These are phyloP conservation scores for Trifolium dubium DNA, from an alignment of 306 rosid genomes.

Conservation along the genomic window DNA sequence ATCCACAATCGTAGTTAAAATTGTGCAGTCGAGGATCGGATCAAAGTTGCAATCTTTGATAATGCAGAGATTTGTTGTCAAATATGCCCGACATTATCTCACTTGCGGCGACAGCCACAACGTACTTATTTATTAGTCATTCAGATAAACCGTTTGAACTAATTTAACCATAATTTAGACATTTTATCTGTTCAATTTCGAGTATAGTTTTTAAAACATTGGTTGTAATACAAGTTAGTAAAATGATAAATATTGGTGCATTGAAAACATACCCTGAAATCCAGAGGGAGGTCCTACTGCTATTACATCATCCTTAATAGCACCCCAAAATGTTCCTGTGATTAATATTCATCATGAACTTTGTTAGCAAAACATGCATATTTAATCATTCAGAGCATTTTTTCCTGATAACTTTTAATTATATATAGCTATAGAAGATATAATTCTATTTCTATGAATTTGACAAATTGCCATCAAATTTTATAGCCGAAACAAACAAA, in stretches of 20 bases:
- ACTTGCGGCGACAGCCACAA: neutral
- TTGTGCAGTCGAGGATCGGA: neutral
- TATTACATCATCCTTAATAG: conserved; percentile 57
- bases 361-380: conserved; percentile 19
- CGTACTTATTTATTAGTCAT: neutral
- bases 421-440: neutral
- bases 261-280: conserved; percentile 70
- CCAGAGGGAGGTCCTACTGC: conserved; percentile 88
- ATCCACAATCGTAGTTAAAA: neutral
- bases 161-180: neutral
- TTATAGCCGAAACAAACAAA: conserved; percentile 3
- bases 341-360: conserved; percentile 19
- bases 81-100: neutral
- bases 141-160: neutral
- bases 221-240: neutral
- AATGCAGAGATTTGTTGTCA: neutral
- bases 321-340: conserved; percentile 83
- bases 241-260: conserved; percentile 13
- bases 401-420: neutral
- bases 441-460: neutral
- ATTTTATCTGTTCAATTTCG: neutral
- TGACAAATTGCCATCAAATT: conserved; percentile 6
- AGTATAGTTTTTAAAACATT: neutral
- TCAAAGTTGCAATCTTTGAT: neutral
- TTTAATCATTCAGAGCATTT: neutral